Base-by-base conservation (phyloP, 75 land plant species). In the Sequoia sempervirens region DNA sequence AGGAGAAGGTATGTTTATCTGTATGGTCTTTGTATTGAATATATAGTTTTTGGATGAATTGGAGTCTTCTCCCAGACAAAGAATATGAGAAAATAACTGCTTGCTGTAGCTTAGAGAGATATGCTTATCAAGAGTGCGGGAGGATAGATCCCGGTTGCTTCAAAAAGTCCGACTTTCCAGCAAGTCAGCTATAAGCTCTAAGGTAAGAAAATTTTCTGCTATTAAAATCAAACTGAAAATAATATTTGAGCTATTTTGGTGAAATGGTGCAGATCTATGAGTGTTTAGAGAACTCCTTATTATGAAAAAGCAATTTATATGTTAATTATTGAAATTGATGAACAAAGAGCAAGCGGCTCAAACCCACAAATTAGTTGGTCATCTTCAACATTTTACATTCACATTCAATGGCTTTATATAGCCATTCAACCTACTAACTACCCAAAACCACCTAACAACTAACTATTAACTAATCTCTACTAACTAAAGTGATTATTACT, bases 71-170 rank as follows among this genome's bases (percentile, higher is more conserved):
- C 66, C 66, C 26, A 45, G 13, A 43, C 26, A 78, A 17, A 23
- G 80, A 45, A 78, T 37, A 45, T 41, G 47, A 41, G 10, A 78
- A 41, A 38, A 75, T 8, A 75, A 43, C 12, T 45, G 13, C 9
- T 78, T 78, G 47, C 2, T 78, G 45, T 26, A 78, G 80, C 10
- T 78, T 26, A 78, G 47, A 11, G 80, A 78, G 80, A 38, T 26
- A 78, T 78, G 80, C 80, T 78, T 78, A 78, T 78, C 50, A 78
- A 78, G 80, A 47, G 80, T 26, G 28, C 80, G 50, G 46, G 80
- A 78, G 80, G 3, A 41, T 10, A 78, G 50, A 78, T 23, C 11
- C n/a, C 47, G 45, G 50, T 43, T 78, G 13, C 80, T 78, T 78
- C 46, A 45, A 30, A 78, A 41, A 41, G 3, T n/a, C 12, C 80